Evolutionary conservation across 352 stramenopile genomes (phyloP), one percentile per base, ranked within the genome.

Genomic region (Globisporangium cylindrosporum): DNA sequence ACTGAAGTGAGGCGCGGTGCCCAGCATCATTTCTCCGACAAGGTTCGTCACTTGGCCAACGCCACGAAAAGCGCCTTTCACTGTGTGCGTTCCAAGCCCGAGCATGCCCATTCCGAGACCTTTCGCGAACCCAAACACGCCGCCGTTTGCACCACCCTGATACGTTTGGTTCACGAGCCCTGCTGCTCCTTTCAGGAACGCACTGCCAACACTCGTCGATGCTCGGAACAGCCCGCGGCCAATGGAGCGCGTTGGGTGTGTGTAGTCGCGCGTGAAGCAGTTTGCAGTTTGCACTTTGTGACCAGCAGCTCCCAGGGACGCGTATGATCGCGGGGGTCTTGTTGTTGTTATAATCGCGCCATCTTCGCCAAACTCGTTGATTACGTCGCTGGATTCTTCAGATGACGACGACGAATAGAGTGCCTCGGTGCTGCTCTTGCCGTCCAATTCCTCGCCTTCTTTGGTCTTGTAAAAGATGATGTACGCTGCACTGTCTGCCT

Each of bases 231-330:
- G 74, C 32, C 88, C 88, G 62, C 86, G 73, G 1, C 89, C 89
- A 41, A 96, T 75, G 36, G 87, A 92, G n/a, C 87, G 77, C 1
- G 87, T 95, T 12, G 87, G 82, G 48, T 93, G 82, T 0, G 88
- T 85, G 59, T 90, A 93, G 64, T 95, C 87, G 5, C 84, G 82
- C 9, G 83, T 89, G 53, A 93, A 96, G 59, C 86, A 94, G 69
- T 96, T 94, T n/a, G 82, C 83, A 0, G 87, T 94, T 65, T 92
- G 82, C 12, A 96, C 86, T 62, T 94, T 95, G 78, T 96, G 84
- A 1, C 89, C 89, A 34, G 88, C 89, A 43, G 89, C 88, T 36
- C 86, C 88, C 1, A 96, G 61, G 15, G 88, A 93, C 12, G 83
- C 79, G 27, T 93, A 90, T n/a, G 88, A 95, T 27, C 86, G 80